phyloP scores from a whole-genome alignment of 2,329 filamentous ascomycete genomes.

The Colletotrichum euphorbiae region DNA sequence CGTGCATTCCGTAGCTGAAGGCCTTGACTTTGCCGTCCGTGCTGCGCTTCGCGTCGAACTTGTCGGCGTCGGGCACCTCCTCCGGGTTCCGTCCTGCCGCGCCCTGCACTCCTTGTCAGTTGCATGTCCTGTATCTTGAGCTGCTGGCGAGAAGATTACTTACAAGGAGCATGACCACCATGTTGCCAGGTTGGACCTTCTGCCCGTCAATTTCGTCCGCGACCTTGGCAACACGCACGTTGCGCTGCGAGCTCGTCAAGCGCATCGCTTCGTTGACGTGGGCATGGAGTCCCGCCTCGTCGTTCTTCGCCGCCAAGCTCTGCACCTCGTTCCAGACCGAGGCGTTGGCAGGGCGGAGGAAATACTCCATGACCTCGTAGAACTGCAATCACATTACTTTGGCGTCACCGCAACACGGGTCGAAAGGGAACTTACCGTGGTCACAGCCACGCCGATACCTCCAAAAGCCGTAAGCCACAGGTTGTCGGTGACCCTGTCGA shows the following conservation, averaged over 20 bases:
- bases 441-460: slow-evolving; percentile 54
- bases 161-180: slow-evolving; percentile 55
- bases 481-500: slow-evolving; percentile 50
- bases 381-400: slow-evolving; percentile 47
- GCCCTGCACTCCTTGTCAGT: slow-evolving; percentile 46
- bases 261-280: slow-evolving; percentile 57
- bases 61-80: slow-evolving; percentile 51
- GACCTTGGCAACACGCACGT: slow-evolving; percentile 51
- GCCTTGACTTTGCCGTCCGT: slow-evolving; percentile 52
- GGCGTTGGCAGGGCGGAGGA: slow-evolving; percentile 54
- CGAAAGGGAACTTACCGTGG: slow-evolving; percentile 46
- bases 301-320: slow-evolving; percentile 49
- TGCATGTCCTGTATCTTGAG: background rate
- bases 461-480: slow-evolving; percentile 55
- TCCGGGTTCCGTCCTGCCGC: slow-evolving; percentile 52
- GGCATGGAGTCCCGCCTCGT: slow-evolving; percentile 49
- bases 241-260: slow-evolving; percentile 54
- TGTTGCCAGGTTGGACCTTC: slow-evolving; percentile 46
- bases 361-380: slow-evolving; percentile 57
- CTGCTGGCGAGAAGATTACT: slow-evolving; percentile 38
- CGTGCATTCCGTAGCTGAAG: slow-evolving; percentile 60
- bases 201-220: slow-evolving; percentile 43
- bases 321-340: slow-evolving; percentile 58
- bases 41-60: slow-evolving; percentile 58
- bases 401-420: background rate